These are phyloP conservation scores for Cercospora nicotianae DNA, from an alignment of 2,329 filamentous ascomycete genomes.

Conservation along the genomic window DNA sequence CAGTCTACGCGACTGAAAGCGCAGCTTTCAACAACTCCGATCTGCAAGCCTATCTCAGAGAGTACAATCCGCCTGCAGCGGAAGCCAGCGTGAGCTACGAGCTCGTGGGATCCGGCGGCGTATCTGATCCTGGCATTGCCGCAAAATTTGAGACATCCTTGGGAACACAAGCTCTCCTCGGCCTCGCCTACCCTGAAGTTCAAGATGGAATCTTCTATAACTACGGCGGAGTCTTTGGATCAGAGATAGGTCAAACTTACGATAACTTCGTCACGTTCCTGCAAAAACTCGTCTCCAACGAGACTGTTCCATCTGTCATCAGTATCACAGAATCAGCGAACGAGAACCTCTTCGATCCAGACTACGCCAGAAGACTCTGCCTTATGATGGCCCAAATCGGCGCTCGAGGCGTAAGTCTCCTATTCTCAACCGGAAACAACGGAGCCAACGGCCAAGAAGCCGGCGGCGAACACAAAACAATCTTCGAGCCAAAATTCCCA, in stretches of 20 bases:
- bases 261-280: slow-evolving; percentile 32
- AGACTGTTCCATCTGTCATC: slow-evolving; percentile 29
- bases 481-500: slow-evolving; percentile 50
- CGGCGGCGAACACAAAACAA: slow-evolving; percentile 44
- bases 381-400: slow-evolving; percentile 64
- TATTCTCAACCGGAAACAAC: slow-evolving; percentile 63
- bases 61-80: slow-evolving; percentile 29
- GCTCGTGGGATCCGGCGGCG: slow-evolving; percentile 27
- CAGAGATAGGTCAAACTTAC: slow-evolving; percentile 24
- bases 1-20: slow-evolving; percentile 31
- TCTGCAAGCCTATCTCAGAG: slow-evolving; percentile 24
- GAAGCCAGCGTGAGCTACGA: slow-evolving; percentile 21
- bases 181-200: slow-evolving; percentile 25
- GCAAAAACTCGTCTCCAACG: slow-evolving; percentile 28
- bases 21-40: slow-evolving; percentile 26
- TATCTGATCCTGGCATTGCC: slow-evolving; percentile 21
- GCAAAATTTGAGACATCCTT: slow-evolving; percentile 30
- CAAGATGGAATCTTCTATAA: slow-evolving; percentile 30
- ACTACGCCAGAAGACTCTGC: slow-evolving; percentile 63
- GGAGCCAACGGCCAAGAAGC: slow-evolving; percentile 41
- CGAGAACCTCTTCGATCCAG: slow-evolving; percentile 26
- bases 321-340: slow-evolving; percentile 28
- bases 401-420: slow-evolving; percentile 61
- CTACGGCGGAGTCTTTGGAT: slow-evolving; percentile 31
- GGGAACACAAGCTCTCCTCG: slow-evolving; percentile 27